Evolutionary conservation across 1,284 basidiomycete species (phyloP), one percentile per base, ranked within the genome.

Genomic region (Ceratobasidium sp.): DNA sequence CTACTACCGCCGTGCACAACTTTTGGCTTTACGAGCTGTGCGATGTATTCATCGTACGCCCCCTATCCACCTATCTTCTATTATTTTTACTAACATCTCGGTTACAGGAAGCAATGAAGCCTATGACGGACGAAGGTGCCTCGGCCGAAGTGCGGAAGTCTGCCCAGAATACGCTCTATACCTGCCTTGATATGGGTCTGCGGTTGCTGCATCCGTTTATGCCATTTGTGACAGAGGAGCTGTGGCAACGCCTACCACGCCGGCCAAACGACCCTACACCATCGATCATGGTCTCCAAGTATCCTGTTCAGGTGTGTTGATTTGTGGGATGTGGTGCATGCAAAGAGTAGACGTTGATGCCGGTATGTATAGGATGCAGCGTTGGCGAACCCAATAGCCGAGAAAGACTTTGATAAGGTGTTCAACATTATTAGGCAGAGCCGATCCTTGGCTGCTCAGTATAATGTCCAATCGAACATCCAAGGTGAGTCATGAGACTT

Each of bases 11-110:
- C 0, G 91, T 90, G 0, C 91, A 98, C 85, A 94, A 95, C 81
- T 99, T 98, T 85, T 99, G 98, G 97, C 84, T 99, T 69, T 98
- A 99, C 82, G 97, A 99, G 83, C 85, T 99, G 24, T 99, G 98
- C 81, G 98, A 99, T 81, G 96, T 99, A 62, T 99, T 97, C 84
- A 99, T 99, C 77, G 94, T 95, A 74, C 75, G 90, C 85, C 16
- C 49, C 46, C 13, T 27, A 7, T 54, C 43, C 39, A 54, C 56
- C 68, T 24, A 1, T 19, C 41, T 16, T 22, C 29, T 2, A 24
- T 48, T 71, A 19, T 9, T 0, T 27, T 34, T 43, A 34, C 37
- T 59, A 37, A 22, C 24, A 37, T 14, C 76, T 39, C n/a, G 53
- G 76, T 72, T 78, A 41, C 80, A 96, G 92, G 94, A 98, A 88